Base-by-base conservation (phyloP, 352 stramenopile genomes). In the Phytophthora citrophthora region DNA sequence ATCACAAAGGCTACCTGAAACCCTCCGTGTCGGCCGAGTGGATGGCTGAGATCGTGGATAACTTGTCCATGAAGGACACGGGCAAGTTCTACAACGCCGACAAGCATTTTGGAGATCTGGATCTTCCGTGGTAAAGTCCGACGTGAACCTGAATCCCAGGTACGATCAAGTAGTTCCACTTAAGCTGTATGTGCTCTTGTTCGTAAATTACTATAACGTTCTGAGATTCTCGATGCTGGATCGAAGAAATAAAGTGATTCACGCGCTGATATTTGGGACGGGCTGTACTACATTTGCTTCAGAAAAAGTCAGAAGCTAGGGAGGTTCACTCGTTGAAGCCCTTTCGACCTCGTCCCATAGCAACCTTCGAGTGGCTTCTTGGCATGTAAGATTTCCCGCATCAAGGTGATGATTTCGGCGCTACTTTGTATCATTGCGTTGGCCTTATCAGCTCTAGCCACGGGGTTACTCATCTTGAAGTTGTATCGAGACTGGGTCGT, bases 31-130 rank as follows among this genome's bases (percentile, higher is more conserved):
- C 57, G 20, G 69, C 66, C 15, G 56, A 45, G 7, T 54, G 38
- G 20, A 52, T 80, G 54, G 58, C 65, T 31, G 67, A 65, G 2
- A 58, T 74, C 15, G 34, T 80, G 20, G 59, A 31, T n/a, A 57
- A 67, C 18, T 47, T 64, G 27, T 61, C 54, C 4, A 41, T 61
- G 16, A 58, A 62, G 8, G 72, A 80, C 26, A 65, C 43, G 4
- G 72, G 66, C 40, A 70, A 68, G 41, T 80, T 77, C 49, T 68
- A 69, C 43, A 56, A 76, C 18, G 71, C 52, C 9, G 53, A 73
- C 43, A 43, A 45, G 13, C 15, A 54, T 2, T 36, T 68, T 12
- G 40, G 29, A 4, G 64, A 41, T 4, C 49, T 50, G 2, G 67
- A 71, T 31, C 41, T 80, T 11, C 68, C 68, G 46, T 79, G 71